These are phyloP conservation scores for Candida vaughaniae DNA, from an alignment of 805 yeast species.

Conservation along the genomic window DNA sequence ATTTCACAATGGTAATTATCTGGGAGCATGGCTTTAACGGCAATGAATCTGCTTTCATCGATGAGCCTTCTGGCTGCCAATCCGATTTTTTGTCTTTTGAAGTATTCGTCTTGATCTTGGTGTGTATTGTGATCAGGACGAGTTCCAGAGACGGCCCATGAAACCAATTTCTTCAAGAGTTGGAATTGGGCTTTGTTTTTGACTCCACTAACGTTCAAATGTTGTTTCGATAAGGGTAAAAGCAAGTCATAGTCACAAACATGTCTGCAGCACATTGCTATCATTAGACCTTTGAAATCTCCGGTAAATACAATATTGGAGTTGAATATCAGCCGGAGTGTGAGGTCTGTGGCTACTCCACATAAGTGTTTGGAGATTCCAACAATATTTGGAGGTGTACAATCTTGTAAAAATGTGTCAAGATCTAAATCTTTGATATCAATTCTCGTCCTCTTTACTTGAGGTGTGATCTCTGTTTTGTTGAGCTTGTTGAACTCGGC, in stretches of 20 bases:
- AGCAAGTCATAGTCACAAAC: constrained; percentile 65
- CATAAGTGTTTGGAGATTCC: constrained; percentile 87
- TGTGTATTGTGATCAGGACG: constrained; percentile 12
- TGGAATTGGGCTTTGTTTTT: constrained; percentile 38
- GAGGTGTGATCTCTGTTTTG: constrained; percentile 18
- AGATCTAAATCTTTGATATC: constrained; percentile 78
- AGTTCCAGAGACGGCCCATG: constrained; percentile 88
- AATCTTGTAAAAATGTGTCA: constrained; percentile 31
- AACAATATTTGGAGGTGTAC: constrained; percentile 32
- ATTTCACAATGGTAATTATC: constrained; percentile 47
- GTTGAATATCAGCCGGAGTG: constrained; percentile 61
- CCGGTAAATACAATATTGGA: constrained; percentile 11
- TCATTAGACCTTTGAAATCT: constrained; percentile 56
- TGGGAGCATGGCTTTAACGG: constrained; percentile 33
- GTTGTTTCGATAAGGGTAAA: constrained; percentile 45
- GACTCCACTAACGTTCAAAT: constrained; percentile 34
- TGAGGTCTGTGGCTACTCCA: constrained; percentile 91
- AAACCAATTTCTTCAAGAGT: constrained; percentile 60
- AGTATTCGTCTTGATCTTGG: constrained; percentile 5
- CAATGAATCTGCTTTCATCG: constrained; percentile 66
- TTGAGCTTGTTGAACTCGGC: constrained; percentile 16
- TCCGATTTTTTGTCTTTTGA: constrained; percentile 63
- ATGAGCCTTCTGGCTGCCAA: constrained; percentile 66
- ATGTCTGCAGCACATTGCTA: constrained; percentile 94
- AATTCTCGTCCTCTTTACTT: constrained; percentile 54